Base-by-base conservation (phyloP, 2,329 filamentous ascomycete species). In the Paracamarosporium sp. region DNA sequence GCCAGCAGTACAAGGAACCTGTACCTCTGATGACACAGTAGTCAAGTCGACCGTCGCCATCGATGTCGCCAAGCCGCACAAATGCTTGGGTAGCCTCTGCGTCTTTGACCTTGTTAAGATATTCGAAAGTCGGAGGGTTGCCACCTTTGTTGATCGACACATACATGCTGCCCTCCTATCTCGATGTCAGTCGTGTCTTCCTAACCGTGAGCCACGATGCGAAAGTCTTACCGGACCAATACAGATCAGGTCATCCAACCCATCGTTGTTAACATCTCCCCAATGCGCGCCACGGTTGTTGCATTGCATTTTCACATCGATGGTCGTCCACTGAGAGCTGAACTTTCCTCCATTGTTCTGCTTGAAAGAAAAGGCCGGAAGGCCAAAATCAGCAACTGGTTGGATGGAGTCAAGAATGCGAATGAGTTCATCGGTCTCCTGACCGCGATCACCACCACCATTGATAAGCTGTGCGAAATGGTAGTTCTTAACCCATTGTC, bases 21-120 rank as follows among this genome's bases (percentile, higher is more conserved):
- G 56, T 57, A 12, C 57, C 61, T 1, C 62, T 62, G 2, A 72
- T 43, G 4, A 67, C 45, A 36, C 72, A 72, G 50, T 74, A 79
- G 56, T 79, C 78, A 0, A 67, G 44, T 0, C 76, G 66, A 0
- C 76, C 76, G 50, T 80, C 69, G 2, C 68, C 70, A 28, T 74
- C 73, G 3, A 75, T 69, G 57, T 78, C 75, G 0, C 59, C 76
- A 2, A 78, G 56, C 0, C 68, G 62, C 6, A 78, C 62, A 31
- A 61, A 45, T 7, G 50, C 59, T 30, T 54, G 60, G 0, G 52
- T 25, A 9, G 5, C 27, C 6, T 45, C 46, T n/a, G 45, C 58
- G 5, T 50, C 25, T 38, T 64, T 63, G 15, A 70, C 58, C 11
- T 57, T 33, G 20, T 61, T 62, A n/a, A 67, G 62, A 27, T 55